A percentile compares a stretch with the other conserved stretches of the same genome.
These are phyloP conservation scores for Epichloe amarillans DNA, from an alignment of 2,329 filamentous ascomycete genomes.

Conservation along the genomic window DNA sequence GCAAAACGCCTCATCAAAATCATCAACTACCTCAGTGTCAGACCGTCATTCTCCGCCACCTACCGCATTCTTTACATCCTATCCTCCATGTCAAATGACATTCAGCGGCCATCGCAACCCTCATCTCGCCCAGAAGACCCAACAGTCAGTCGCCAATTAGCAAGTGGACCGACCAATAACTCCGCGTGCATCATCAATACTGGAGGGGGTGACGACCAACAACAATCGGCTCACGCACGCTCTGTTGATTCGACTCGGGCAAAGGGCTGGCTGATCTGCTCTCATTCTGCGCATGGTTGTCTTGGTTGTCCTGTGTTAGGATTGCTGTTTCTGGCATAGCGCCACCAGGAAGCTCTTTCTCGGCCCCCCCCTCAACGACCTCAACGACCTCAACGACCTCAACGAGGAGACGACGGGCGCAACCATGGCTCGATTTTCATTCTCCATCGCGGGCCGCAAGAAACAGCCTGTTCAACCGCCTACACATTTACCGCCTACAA, in stretches of 20 bases:
- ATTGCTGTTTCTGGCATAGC: background rate
- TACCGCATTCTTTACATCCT: too few species aligned
- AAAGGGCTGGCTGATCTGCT: background rate
- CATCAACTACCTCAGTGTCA: too few species aligned
- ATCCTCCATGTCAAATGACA: too few species aligned
- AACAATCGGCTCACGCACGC: background rate
- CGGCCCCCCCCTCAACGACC: background rate
- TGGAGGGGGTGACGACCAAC: background rate
- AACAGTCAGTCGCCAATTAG: background rate
- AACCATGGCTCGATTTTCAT: conserved; percentile 33
- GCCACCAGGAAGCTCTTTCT: background rate
- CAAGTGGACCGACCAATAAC: background rate
- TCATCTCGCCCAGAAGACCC: too few species aligned
- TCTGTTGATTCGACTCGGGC: too few species aligned
- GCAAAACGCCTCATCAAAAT: too few species aligned
- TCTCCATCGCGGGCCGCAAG: conserved; percentile 33
- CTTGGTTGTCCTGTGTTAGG: background rate
- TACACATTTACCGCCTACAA: conserved; percentile 25
- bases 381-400: background rate
- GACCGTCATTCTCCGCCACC: too few species aligned
- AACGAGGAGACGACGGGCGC: background rate
- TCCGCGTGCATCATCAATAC: background rate
- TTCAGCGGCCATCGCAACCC: too few species aligned
- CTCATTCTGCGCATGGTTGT: background rate
- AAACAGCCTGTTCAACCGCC: conserved; percentile 22